Base-by-base conservation (phyloP, 1,284 basidiomycete species). In the Ceratobasidium sp. region DNA sequence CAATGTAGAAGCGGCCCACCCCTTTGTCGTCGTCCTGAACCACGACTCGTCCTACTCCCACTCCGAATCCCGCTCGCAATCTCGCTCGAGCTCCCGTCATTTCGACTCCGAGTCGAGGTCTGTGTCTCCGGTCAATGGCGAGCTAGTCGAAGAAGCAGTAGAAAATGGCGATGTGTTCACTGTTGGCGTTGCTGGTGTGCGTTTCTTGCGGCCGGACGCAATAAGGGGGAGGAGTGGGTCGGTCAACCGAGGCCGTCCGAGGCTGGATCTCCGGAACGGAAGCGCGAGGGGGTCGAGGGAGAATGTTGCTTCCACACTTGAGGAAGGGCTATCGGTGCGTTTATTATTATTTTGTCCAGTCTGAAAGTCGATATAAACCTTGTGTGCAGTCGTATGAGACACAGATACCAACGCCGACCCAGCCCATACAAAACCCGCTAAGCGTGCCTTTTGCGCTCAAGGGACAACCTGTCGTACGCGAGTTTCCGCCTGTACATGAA, bases 401-500 rank as follows among this genome's bases (percentile, higher is more conserved):
- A 11, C 44, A 74, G 32, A 44, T 74, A 65, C 44, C 59, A 34
- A 74, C 71, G 11, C 71, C 71, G 4, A 74, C 71, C 34, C 71
- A 74, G 56, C 71, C 61, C 32, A 54, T 65, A 37, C 71, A 74
- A 74, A 74, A 74, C 61, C 71, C 70, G n/a, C 43, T 73, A 57
- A 57, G 62, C 56, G 56, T 61, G 32, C 69, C 52, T 29, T 49
- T 64, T 74, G 59, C 51, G 46, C 49, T 65, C 32, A 64, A 74
- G 61, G 71, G 71, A 64, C 51, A 54, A 25, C 40, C 71, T 40
- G 71, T 74, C 7, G 49, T 74, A 32, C 71, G 71, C 11, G 71
- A 65, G n/a, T 74, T 74, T 40, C 71, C 71, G 29, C 71, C 71
- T 43, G 71, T 74, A 34, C 71, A 74, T 37, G 61, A 74, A 74